phyloP scores from a whole-genome alignment of 1,284 basidiomycete species.

The Cutaneotrichosporon sp. region DNA sequence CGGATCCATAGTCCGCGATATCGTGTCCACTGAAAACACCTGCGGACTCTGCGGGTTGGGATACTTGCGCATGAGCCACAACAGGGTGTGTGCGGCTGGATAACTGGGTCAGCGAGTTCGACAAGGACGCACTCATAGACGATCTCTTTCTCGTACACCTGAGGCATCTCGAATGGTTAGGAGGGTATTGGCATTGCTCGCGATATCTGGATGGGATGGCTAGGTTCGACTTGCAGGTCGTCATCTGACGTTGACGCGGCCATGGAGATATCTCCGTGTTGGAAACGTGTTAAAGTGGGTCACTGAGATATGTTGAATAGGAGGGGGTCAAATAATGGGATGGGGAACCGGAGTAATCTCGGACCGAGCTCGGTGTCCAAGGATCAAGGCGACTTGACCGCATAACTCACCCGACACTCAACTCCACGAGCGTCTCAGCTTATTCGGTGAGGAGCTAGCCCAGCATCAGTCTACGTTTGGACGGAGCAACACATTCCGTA shows the following conservation, averaged over 20 bases:
- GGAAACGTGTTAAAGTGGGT: not conserved
- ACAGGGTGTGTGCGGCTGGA: conserved; percentile 79
- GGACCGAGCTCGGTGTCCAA: not conserved
- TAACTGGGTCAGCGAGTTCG: conserved; percentile 58
- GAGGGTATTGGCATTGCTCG: conserved; percentile 1
- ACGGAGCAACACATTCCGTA: not conserved
- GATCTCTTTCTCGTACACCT: conserved; percentile 29
- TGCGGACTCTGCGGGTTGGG: conserved; percentile 90
- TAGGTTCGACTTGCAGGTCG: not conserved
- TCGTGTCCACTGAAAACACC: conserved; percentile 84
- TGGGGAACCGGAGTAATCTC: not conserved
- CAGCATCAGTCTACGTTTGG: too few species aligned
- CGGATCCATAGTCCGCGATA: conserved; percentile 78
- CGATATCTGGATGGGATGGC: not conserved
- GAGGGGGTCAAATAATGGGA: not conserved
- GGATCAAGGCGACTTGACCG: not conserved
- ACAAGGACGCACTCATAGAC: conserved; percentile 21
- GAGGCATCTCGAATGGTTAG: conserved; percentile 19
- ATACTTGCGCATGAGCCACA: conserved; percentile 92
- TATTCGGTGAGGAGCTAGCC: too few species aligned
- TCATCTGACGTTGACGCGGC: not conserved
- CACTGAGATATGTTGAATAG: too few species aligned
- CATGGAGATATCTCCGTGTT: not conserved
- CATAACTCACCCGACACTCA: not conserved
- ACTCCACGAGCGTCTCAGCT: not conserved